These are phyloP conservation scores for Ogataea glucozyma DNA, from an alignment of 805 yeast species.

Conservation along the genomic window DNA sequence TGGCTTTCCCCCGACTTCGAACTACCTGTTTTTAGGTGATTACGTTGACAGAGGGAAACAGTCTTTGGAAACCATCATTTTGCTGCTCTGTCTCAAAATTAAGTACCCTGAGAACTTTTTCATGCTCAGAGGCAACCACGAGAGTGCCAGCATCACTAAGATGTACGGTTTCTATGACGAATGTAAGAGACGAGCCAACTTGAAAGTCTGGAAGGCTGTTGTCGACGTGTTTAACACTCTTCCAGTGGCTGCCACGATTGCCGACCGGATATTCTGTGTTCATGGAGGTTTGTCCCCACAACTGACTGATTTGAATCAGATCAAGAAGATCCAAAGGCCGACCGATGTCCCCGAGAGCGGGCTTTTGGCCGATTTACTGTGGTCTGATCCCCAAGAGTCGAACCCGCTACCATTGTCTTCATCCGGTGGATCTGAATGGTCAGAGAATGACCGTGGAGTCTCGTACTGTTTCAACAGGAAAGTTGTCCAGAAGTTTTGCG, in stretches of 20 bases:
- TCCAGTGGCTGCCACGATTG: constrained; percentile 63
- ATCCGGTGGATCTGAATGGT: constrained; percentile 53
- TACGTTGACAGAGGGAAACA: constrained; percentile 62
- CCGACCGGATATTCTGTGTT: constrained; percentile 57
- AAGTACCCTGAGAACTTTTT: constrained; percentile 62
- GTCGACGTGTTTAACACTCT: constrained; percentile 59
- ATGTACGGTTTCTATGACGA: constrained; percentile 64
- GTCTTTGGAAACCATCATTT: constrained; percentile 54
- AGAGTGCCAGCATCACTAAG: constrained; percentile 57
- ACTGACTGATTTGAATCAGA: constrained; percentile 61
- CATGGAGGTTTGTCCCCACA: constrained; percentile 80
- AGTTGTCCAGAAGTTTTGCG: constrained; percentile 69
- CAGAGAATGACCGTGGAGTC: constrained; percentile 81
- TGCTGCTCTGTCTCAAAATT: constrained; percentile 53
- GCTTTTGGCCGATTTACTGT: constrained; percentile 69
- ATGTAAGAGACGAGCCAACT: constrained; percentile 52
- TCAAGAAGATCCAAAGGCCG: constrained; percentile 71
- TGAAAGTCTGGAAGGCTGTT: constrained; percentile 51
- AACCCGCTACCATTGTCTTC: constrained; percentile 24
- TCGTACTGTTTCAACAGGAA: constrained; percentile 74
- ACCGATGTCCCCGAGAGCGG: constrained; percentile 85
- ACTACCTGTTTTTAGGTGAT: constrained; percentile 58
- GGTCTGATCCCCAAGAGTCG: constrained; percentile 77
- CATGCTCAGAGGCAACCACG: constrained; percentile 61
- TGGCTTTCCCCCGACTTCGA: constrained; percentile 59